phyloP scores from a whole-genome alignment of 2,329 filamentous ascomycete species.

The Plenodomus tracheiphilus region DNA sequence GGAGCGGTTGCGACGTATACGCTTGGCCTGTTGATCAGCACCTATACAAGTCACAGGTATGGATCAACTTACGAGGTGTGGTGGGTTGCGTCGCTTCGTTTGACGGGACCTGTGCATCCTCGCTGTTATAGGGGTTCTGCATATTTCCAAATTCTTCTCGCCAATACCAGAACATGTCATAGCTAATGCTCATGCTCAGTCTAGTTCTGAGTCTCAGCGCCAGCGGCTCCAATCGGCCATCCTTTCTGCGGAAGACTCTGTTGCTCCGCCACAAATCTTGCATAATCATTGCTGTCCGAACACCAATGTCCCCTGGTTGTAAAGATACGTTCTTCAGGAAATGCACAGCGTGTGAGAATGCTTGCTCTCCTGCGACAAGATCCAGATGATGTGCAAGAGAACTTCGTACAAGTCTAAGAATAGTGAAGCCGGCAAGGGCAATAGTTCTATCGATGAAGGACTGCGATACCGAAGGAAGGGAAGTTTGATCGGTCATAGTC shows the following conservation, averaged over 20 bases:
- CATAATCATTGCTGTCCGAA: conserved; percentile 36
- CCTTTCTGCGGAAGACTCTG: conserved; percentile 37
- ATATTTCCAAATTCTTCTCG: conserved; percentile 43
- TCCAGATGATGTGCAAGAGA: conserved; percentile 38
- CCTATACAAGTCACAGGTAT: neutral
- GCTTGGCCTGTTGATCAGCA: conserved; percentile 20
- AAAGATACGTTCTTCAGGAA: conserved; percentile 39
- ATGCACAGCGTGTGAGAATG: conserved; percentile 36
- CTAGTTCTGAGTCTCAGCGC: conserved; percentile 37
- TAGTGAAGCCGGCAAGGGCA: conserved; percentile 36
- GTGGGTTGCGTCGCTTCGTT: conserved; percentile 28
- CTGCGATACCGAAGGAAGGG: conserved; percentile 32
- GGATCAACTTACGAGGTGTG: conserved; percentile 31
- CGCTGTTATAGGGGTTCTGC: conserved; percentile 41
- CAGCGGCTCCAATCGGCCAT: conserved; percentile 38
- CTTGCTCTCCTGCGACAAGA: conserved; percentile 37
- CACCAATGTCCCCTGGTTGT: conserved; percentile 37
- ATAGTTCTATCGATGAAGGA: conserved; percentile 42
- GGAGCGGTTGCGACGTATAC: conserved; percentile 15
- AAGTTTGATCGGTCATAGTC: conserved; percentile 24
- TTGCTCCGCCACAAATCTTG: conserved; percentile 40
- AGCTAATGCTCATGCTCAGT: conserved; percentile 44
- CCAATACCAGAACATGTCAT: conserved; percentile 48
- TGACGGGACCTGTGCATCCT: conserved; percentile 25
- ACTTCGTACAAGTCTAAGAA: conserved; percentile 37